A percentile compares a stretch with the other conserved stretches of the same genome.
Conservation (phyloP, 805 yeast genomes). For the Starmerella asiatica region DNA sequence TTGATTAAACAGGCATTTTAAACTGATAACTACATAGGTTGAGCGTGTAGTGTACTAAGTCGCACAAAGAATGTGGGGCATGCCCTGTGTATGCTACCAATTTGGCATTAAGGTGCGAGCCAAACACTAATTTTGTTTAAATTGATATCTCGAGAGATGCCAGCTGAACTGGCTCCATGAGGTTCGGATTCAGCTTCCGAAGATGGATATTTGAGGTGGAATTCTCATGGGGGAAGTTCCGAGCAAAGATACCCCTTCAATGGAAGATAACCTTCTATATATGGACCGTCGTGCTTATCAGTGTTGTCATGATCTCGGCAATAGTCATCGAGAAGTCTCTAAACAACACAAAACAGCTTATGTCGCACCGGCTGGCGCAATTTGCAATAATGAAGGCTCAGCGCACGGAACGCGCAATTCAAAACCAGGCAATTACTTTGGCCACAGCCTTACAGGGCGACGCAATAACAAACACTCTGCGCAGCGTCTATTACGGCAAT, state of each 20-base stretch:
- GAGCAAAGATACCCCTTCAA: conserved; percentile 15
- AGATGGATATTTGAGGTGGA: conserved; percentile 3
- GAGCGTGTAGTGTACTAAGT: no score
- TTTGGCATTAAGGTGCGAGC: no score
- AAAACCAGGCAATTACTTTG: conserved; percentile 7
- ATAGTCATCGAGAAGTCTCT: conserved; percentile 12
- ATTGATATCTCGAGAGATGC: neutral
- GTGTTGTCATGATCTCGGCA: conserved; percentile 13
- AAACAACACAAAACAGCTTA: conserved; percentile 10
- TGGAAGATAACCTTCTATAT: conserved; percentile 18
- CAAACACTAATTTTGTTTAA: neutral
- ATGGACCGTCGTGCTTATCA: conserved; percentile 11
- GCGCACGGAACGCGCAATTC: conserved; percentile 10
- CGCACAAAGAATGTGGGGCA: no score
- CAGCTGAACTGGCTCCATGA: neutral
- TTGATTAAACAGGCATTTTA: no score
- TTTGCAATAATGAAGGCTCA: conserved; percentile 17
- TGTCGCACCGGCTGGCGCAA: conserved; percentile 14
- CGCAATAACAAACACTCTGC: conserved; percentile 6
- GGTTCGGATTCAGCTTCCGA: neutral
- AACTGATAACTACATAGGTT: no score
- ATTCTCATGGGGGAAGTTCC: neutral
- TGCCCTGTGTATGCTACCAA: no score
- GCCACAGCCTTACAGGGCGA: conserved; percentile 6
- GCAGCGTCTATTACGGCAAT: conserved; percentile 8